Evolutionary conservation across 345 rosid species (phyloP), one percentile per base, ranked within the genome.

Genomic region (Lumnitzera racemosa): DNA sequence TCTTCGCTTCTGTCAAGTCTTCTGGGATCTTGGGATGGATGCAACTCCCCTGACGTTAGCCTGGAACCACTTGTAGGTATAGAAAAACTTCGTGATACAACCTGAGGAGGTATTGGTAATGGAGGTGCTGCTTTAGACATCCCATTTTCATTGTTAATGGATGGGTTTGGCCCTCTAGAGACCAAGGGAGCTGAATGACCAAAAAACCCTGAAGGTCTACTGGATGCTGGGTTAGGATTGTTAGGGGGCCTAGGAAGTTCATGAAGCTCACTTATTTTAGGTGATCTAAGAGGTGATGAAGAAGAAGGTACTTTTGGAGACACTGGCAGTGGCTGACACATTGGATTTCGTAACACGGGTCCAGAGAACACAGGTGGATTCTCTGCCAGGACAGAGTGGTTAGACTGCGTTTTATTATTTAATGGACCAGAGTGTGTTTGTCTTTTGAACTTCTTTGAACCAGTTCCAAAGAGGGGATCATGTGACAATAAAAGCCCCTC

Each of bases 231-330:
- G 25, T 52, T 56, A 43, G 74, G 74, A 72, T 69, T 78, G 49
- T 70, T 72, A 2, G 95, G 95, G 27, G 97, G 99, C 80, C 96
- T 84, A 31, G 99, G 99, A 73, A 95, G 99, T 72, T 90, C 99
- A 74, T 95, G 99, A 64, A 95, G 96, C 79, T 95, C 99, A 29
- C 86, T 95, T 70, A 90, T 90, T 69, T 76, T 86, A 12, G 94
- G 99, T 11, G 99, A 83, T 62, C 70, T 58, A 62, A 83, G 74
- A 25, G 89, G 86, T 24, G 96, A 89, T 54, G 95, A 86, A 48
- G 87, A 68, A 47, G 87, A 81, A 57, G 91, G 83, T 36, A 72
- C 65, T 67, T 81, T 91, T 7, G 81, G 80, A 70, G 95, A 74
- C 61, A 88, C 65, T 58, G 78, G 53, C 60, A 78, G 72, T 29